Conservation (phyloP, 2,329 filamentous ascomycete genomes). For the Pseudogymnoascus sp. region DNA sequence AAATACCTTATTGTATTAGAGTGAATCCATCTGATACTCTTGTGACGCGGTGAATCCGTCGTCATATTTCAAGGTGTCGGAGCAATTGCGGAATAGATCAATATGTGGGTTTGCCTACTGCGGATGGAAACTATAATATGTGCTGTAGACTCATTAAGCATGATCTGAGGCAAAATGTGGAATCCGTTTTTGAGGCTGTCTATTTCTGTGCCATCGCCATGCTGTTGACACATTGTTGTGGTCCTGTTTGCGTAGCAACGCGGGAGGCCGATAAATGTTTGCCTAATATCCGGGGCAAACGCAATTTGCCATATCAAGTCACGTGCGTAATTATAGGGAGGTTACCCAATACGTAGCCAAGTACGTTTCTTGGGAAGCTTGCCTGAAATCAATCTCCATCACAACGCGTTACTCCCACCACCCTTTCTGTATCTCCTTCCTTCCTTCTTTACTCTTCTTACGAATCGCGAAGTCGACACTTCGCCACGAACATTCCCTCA, state of each 20-base stretch:
- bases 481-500: conserved; percentile 2
- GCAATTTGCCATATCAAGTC: neutral
- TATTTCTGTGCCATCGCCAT: conserved; percentile 3
- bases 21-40: neutral
- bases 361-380: conserved; percentile 7
- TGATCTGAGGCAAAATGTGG: neutral
- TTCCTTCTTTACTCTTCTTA: conserved; percentile 9
- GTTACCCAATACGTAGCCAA: conserved; percentile 9
- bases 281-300: neutral
- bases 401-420: conserved; percentile 4
- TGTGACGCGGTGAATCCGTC: too few species aligned
- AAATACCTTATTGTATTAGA: neutral
- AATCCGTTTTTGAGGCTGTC: neutral
- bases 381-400: conserved; percentile 8
- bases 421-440: conserved; percentile 2
- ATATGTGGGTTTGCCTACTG: neutral
- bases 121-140: neutral
- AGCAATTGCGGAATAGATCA: neutral
- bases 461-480: neutral
- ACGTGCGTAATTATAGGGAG: neutral
- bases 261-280: neutral
- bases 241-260: neutral
- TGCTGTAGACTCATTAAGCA: neutral
- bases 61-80: neutral
- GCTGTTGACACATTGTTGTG: neutral